phyloP scores from a whole-genome alignment of 345 rosid genomes.

The Gossypium mustelinum region DNA sequence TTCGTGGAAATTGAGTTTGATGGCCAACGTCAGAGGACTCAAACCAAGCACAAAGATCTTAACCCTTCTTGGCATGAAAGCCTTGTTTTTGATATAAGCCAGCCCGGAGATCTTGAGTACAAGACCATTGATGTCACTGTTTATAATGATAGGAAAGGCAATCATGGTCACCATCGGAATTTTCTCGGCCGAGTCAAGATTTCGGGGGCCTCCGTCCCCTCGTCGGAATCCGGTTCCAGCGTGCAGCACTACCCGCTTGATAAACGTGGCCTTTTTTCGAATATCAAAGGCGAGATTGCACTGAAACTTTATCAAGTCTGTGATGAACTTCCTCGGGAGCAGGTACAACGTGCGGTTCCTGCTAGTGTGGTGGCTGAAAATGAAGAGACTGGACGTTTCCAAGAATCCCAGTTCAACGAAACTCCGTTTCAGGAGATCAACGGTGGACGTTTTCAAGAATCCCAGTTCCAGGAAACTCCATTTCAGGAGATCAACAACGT shows the following conservation, averaged over 20 bases:
- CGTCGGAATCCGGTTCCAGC: conserved; percentile 50
- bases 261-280: conserved; percentile 71
- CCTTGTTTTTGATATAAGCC: conserved; percentile 49
- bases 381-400: conserved; percentile 4
- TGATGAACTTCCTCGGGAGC: conserved; percentile 12
- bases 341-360: conserved; percentile 9
- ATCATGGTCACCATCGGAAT: conserved; percentile 41
- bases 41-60: conserved; percentile 58
- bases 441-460: no score
- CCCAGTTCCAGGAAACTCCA: conserved; percentile 11
- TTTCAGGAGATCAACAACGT: conserved; percentile 24
- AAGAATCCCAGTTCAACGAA: conserved; percentile 11
- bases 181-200: conserved; percentile 81
- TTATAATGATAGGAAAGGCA: conserved; percentile 45
- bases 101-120: conserved; percentile 37
- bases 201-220: conserved; percentile 56
- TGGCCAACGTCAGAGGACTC: conserved; percentile 54
- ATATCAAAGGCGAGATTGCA: conserved; percentile 68
- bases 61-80: conserved; percentile 72
- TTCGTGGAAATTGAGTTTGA: conserved; percentile 67
- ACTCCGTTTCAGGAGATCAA: conserved; percentile 32
- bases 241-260: conserved; percentile 80
- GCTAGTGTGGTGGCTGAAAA: conserved; percentile 10
- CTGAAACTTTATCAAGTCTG: conserved; percentile 41
- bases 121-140: conserved; percentile 52